Base-by-base conservation (phyloP, 2,329 filamentous ascomycete genomes). In the Lecanosticta acicola region DNA sequence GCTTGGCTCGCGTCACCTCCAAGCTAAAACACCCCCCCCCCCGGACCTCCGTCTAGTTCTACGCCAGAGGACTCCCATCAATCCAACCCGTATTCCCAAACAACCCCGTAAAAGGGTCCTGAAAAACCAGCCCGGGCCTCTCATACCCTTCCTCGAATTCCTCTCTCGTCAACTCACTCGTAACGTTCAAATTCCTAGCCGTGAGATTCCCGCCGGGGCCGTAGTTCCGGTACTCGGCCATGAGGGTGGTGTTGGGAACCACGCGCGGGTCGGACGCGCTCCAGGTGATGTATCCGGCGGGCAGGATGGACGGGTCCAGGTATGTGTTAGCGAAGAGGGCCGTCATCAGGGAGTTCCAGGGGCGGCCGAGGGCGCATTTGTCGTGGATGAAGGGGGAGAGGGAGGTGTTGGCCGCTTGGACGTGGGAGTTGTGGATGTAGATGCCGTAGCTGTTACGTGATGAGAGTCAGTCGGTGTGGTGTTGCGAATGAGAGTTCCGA, bases 401-500 rank as follows among this genome's bases (percentile, higher is more conserved):
- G 9, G 68, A 70, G 2, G 58, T 32, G 57, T 85, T 85, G 18
- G 77, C 76, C 1, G 78, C 77, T 0, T 69, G 62, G 3, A 83
- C 69, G 2, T 66, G 65, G 0, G 76, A 78, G 20, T 76, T 69
- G 39, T 78, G 71, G 48, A 85, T 75, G 61, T 85, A 85, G 1
- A 80, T 76, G 7, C 82, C 81, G 61, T 83, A 84, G 55, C 80
- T 81, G 65, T 85, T 85, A 3, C 64, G 60, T 41, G 80, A 83
- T 0, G 80, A 0, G 80, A 46, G 32, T 46, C 45, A 1, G 39
- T 50, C n/a, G 39, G 39, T 45, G 41, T 39, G 19, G n/a, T 10
- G 7, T 2, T n/a, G 20, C 13, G 16, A 43, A 14, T 3, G 39
- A n/a, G 11, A 21, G 40, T 5, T 33, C 24, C 5, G 24, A n/a